A percentile compares a stretch with the other conserved stretches of the same genome.
phyloP scores from a whole-genome alignment of 192 early-diverging fungal species.

The Diversispora epigaea region DNA sequence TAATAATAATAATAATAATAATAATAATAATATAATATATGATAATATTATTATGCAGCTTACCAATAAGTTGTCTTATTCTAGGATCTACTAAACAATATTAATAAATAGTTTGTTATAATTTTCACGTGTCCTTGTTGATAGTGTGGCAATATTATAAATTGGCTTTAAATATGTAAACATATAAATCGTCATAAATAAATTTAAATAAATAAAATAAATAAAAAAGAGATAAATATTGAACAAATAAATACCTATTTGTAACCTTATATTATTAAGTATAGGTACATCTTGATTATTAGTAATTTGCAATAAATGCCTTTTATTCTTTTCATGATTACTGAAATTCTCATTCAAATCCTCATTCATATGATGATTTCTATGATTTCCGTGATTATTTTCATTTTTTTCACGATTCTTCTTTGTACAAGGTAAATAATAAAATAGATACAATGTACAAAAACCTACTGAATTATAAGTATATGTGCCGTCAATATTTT shows the following conservation, averaged over 20 bases:
- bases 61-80: conserved; percentile 63
- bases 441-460: conserved; percentile 83
- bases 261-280: no score
- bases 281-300: background rate
- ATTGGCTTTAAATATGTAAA: conserved; percentile 66
- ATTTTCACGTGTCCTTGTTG: conserved; percentile 78
- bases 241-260: no score
- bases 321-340: background rate
- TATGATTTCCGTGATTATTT: background rate
- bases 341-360: background rate
- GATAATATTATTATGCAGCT: conserved; percentile 14
- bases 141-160: conserved; percentile 88
- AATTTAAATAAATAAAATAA: background rate
- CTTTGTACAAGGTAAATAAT: conserved; percentile 51
- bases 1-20: conserved; percentile 2
- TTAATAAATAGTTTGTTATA: conserved; percentile 67
- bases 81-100: conserved; percentile 46
- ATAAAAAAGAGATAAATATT: background rate
- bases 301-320: background rate
- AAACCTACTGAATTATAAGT: conserved; percentile 82
- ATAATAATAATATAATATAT: conserved; percentile 13
- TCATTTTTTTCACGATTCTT: background rate
- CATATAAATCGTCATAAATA: conserved; percentile 1
- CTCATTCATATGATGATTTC: no score
- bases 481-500: conserved; percentile 41